Evolutionary conservation across 2,329 filamentous ascomycete species (phyloP).

Genomic region (Epichloe aotearoae): DNA sequence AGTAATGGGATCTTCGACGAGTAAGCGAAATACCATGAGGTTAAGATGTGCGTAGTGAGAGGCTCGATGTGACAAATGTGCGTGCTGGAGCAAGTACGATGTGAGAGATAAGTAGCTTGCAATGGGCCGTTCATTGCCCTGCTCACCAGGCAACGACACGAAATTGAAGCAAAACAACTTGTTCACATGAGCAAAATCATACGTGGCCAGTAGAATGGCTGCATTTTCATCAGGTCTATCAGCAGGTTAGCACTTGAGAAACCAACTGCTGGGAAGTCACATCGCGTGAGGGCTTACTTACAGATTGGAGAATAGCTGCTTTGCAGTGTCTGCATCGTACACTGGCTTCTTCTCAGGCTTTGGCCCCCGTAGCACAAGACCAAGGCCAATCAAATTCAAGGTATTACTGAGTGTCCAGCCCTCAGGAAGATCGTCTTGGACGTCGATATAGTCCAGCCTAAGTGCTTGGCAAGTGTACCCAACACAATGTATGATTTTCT

Average conservation of each 20-base stretch:
- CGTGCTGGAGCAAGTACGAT: constrained; percentile 89
- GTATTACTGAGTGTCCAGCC: constrained; percentile 77
- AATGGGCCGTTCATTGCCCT: constrained; percentile 59
- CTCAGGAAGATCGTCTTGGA: constrained; percentile 83
- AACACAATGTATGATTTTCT: constrained; percentile 65
- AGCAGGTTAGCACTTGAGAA: background rate
- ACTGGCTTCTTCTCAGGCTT: constrained; percentile 44
- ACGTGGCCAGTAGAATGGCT: constrained; percentile 69
- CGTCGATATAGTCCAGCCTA: constrained; percentile 64
- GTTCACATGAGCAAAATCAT: constrained; percentile 89
- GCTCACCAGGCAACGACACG: constrained; percentile 50
- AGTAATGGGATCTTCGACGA: constrained; percentile 72
- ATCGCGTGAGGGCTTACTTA: constrained; percentile 32
- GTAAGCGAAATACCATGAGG: constrained; percentile 69
- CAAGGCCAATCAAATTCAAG: constrained; percentile 71
- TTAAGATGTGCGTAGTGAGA: constrained; percentile 76
- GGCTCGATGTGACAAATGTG: constrained; percentile 66
- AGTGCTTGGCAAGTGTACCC: constrained; percentile 56
- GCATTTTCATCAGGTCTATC: constrained; percentile 64
- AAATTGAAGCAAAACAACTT: constrained; percentile 87
- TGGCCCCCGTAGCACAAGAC: constrained; percentile 56
- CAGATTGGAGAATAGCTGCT: constrained; percentile 67
- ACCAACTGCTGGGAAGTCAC: background rate
- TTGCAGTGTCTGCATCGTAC: constrained; percentile 67
- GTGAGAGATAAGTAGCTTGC: constrained; percentile 74